These are phyloP conservation scores for Magnusiomyces ingens DNA, from an alignment of 1,139 yeast species.

Conservation along the genomic window DNA sequence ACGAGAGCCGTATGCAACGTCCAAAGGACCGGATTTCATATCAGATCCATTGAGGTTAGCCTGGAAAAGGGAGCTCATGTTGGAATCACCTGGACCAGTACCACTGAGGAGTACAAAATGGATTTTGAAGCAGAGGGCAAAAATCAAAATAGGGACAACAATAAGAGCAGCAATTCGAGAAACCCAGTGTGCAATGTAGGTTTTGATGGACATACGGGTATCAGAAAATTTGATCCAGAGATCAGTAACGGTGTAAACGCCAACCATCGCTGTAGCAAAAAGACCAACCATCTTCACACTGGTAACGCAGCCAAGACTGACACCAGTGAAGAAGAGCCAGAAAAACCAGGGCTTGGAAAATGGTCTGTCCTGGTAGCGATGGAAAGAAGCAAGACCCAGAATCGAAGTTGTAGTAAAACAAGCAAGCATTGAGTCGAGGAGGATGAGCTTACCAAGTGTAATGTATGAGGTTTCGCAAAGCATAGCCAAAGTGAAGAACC, in stretches of 20 bases:
- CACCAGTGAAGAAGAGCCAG: constrained; percentile 74
- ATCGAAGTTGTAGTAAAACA: constrained; percentile 86
- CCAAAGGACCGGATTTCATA: constrained; percentile 84
- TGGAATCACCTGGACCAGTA: constrained; percentile 94
- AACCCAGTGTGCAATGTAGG: constrained; percentile 62
- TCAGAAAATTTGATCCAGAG: constrained; percentile 60
- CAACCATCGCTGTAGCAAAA: constrained; percentile 76
- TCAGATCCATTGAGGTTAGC: constrained; percentile 80
- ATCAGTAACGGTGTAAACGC: constrained; percentile 76
- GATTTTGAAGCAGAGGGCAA: constrained; percentile 63
- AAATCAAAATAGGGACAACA: constrained; percentile 64
- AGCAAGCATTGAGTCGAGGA: constrained; percentile 92
- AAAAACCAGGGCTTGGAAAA: constrained; percentile 90
- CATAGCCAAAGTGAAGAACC: constrained; percentile 87
- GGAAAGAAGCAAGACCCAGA: constrained; percentile 71
- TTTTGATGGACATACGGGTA: constrained; percentile 34
- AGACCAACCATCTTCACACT: constrained; percentile 95
- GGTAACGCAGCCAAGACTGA: constrained; percentile 79
- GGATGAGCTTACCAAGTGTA: constrained; percentile 84
- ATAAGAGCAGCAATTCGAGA: constrained; percentile 62
- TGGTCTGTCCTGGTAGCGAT: constrained; percentile 55
- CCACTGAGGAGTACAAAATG: constrained; percentile 70
- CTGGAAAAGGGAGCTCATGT: constrained; percentile 95
- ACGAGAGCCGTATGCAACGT: constrained; percentile 69
- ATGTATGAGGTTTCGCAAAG: constrained; percentile 78